Base-by-base conservation (phyloP, 768 basidiomycete genomes). In the Naganishia randhawae region DNA sequence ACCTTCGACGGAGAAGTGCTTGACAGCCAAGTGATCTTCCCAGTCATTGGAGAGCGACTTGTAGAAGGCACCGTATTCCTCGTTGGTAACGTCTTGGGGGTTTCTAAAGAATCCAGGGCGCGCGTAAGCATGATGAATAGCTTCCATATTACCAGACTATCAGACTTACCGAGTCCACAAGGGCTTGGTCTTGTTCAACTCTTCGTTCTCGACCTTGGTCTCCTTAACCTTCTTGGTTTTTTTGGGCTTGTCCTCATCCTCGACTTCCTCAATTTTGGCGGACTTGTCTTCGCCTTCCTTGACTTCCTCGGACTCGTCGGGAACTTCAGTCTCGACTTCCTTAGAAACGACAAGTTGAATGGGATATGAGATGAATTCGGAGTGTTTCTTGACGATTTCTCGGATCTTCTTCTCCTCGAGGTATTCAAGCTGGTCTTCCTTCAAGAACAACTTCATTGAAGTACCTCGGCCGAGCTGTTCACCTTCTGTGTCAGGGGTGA, bases 1-100 rank as follows among this genome's bases (percentile, higher is more conserved):
- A 85, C 96, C 96, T 82, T 99, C 96, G 53, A 99, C 95, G 62
- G 95, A 97, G 88, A 98, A 98, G 86, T 98, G 96, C 86, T 97
- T 99, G 81, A 97, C 92, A 37, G 94, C 90, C 63, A 99, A 91
- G 79, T 98, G 96, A 72, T 99, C 96, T 81, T 99, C 96, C 96
- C 96, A 99, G 82, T 99, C 96, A 81, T 99, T 99, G 75, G 91
- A 91, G 82, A 99, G 87, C 81, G 91, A 92, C 87, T 99, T 99
- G 88, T 99, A 99, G 87, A 99, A 99, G 37, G 92, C 82, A 64
- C 78, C 88, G 80, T 99, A 99, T 82, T 98, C 96, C 76, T 99
- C 96, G 25, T 84, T 72, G 35, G 88, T 90, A 82, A 99, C 96
- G 35, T 98, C 95, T 70, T 85, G 84, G 71, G 96, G 96, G 82